These are phyloP conservation scores for Pistacia integerrima DNA, from an alignment of 345 rosid species.

Conservation along the genomic window DNA sequence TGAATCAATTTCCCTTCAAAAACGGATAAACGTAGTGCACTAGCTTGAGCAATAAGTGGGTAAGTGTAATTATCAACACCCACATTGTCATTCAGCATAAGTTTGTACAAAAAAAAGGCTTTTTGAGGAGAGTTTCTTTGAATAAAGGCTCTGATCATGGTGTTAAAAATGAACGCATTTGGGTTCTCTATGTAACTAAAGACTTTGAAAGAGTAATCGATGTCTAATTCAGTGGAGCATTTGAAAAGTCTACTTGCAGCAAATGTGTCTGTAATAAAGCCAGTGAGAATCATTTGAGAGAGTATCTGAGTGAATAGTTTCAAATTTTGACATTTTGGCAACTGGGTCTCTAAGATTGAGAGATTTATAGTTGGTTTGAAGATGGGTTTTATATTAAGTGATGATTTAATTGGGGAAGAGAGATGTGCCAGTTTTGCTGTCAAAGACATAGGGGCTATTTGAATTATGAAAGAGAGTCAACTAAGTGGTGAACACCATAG, in stretches of 20 bases:
- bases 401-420: constrained; percentile 4
- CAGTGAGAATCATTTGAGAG: constrained; percentile 53
- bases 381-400: constrained; percentile 14
- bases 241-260: constrained; percentile 51
- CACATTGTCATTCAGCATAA: constrained; percentile 39
- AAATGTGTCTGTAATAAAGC: constrained; percentile 42
- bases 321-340: constrained; percentile 38
- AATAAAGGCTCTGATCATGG: constrained; percentile 52
- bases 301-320: constrained; percentile 55
- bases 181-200: constrained; percentile 39
- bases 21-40: constrained; percentile 36
- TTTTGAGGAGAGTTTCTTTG: constrained; percentile 33
- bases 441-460: not conserved
- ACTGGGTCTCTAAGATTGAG: constrained; percentile 34
- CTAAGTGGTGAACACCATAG: too few relatives aligned
- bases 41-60: constrained; percentile 53
- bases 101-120: constrained; percentile 40
- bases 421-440: constrained; percentile 18
- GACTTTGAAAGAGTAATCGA: constrained; percentile 37
- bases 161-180: constrained; percentile 51
- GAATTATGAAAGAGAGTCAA: too few relatives aligned
- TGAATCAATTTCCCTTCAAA: constrained; percentile 52
- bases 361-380: constrained; percentile 37
- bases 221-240: constrained; percentile 41
- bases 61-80: constrained; percentile 49